Conservation (phyloP, 164 flowering plant genomes). For the Hamamelis virginiana region DNA sequence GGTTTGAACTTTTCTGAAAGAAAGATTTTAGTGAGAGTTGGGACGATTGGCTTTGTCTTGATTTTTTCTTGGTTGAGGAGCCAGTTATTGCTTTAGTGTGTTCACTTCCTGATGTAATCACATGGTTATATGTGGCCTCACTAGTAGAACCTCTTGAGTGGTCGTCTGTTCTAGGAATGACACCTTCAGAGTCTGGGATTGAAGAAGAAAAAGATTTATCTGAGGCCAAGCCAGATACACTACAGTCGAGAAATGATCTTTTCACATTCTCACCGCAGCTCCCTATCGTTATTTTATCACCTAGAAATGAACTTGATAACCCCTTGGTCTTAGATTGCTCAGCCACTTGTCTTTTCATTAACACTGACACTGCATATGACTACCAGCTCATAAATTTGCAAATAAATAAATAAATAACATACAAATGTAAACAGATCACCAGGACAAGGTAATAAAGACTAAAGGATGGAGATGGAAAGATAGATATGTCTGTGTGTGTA, state of each 20-base stretch:
- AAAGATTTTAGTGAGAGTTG: constrained; percentile 80
- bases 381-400: constrained; percentile 1
- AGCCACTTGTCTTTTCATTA: constrained; percentile 52
- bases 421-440: background rate
- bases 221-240: constrained; percentile 8
- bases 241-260: constrained; percentile 19
- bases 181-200: constrained; percentile 16
- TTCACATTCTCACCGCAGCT: constrained; percentile 23
- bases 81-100: constrained; percentile 15
- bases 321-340: constrained; percentile 22
- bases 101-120: constrained; percentile 7
- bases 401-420: background rate
- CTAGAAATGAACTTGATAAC: constrained; percentile 20
- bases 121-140: constrained; percentile 12
- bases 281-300: constrained; percentile 16
- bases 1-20: constrained; percentile 49
- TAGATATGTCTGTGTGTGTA: too few relatives aligned
- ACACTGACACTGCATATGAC: constrained; percentile 60
- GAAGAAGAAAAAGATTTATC: constrained; percentile 15
- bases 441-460: too few relatives aligned
- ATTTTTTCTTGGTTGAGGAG: constrained; percentile 44
- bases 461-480: too few relatives aligned
- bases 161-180: constrained; percentile 7
- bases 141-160: constrained; percentile 1
- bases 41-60: constrained; percentile 37